Percentiles rank a stretch among this genome's conserved stretches.
These are phyloP conservation scores for Aspergillus fijiensis DNA, from an alignment of 2,329 filamentous ascomycete species.

Conservation along the genomic window DNA sequence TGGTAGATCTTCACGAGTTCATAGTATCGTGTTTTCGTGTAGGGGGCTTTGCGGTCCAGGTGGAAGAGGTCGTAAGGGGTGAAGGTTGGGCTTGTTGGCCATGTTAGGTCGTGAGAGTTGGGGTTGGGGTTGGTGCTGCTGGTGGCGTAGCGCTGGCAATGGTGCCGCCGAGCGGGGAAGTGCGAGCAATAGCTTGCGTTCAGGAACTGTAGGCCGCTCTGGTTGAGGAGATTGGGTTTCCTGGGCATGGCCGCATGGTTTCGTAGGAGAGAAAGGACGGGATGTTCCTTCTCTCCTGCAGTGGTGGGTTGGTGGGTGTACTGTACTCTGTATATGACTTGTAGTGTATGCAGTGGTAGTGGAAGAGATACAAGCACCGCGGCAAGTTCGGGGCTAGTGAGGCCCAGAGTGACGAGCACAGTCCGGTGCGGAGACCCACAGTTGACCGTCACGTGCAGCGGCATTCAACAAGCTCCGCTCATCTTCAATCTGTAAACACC, in stretches of 20 bases:
- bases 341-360: not conserved
- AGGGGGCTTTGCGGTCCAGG: constrained; percentile 61
- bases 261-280: constrained; percentile 21
- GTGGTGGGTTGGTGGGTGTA: not conserved
- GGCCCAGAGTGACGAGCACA: too few relatives aligned
- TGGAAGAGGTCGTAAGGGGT: constrained; percentile 91
- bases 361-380: not conserved
- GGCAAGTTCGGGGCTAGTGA: not conserved
- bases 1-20: constrained; percentile 95
- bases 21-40: constrained; percentile 83
- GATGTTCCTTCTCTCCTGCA: constrained; percentile 12
- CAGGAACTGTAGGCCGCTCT: constrained; percentile 39
- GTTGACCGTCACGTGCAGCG: not conserved
- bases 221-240: constrained; percentile 37
- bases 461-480: not conserved
- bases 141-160: constrained; percentile 17
- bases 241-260: constrained; percentile 49
- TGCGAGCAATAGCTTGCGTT: constrained; percentile 22
- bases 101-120: constrained; percentile 34
- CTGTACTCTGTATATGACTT: not conserved
- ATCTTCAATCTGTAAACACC: not conserved
- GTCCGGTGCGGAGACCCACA: too few relatives aligned
- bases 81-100: constrained; percentile 45
- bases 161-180: too few relatives aligned
- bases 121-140: constrained; percentile 36